Percentiles rank a stretch among this genome's conserved stretches.
phyloP scores from a whole-genome alignment of 83 land plant species.

The Diphasiastrum complanatum region DNA sequence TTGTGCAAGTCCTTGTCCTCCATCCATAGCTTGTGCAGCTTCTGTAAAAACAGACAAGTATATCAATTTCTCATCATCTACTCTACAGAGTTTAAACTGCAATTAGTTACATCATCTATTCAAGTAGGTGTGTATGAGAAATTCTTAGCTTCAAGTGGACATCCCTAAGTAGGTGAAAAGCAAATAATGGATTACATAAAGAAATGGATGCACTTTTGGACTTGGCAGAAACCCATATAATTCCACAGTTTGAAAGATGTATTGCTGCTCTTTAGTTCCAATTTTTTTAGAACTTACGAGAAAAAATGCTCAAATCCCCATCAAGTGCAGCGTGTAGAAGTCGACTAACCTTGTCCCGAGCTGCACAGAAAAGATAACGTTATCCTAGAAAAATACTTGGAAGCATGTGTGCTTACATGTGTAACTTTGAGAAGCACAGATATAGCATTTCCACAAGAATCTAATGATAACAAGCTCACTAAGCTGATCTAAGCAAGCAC shows the following conservation, averaged over 20 bases:
- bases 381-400: no score
- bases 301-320: conserved; percentile 19
- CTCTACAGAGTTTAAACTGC: background rate
- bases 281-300: background rate
- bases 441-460: no score
- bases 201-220: no score
- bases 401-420: no score
- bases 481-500: no score
- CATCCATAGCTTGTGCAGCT: conserved; percentile 38
- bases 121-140: no score
- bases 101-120: background rate
- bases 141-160: no score
- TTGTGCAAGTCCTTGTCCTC: conserved; percentile 56
- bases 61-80: background rate
- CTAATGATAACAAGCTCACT: no score
- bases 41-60: conserved; percentile 20
- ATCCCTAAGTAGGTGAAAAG: no score
- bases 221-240: no score
- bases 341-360: conserved; percentile 31
- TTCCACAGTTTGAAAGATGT: background rate
- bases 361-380: conserved; percentile 30
- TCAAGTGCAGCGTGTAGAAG: conserved; percentile 33
- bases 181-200: no score
- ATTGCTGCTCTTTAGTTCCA: background rate
- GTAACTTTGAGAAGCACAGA: no score